Base-by-base conservation (phyloP, 805 yeast species). In the Grigorovia transvaalensis region DNA sequence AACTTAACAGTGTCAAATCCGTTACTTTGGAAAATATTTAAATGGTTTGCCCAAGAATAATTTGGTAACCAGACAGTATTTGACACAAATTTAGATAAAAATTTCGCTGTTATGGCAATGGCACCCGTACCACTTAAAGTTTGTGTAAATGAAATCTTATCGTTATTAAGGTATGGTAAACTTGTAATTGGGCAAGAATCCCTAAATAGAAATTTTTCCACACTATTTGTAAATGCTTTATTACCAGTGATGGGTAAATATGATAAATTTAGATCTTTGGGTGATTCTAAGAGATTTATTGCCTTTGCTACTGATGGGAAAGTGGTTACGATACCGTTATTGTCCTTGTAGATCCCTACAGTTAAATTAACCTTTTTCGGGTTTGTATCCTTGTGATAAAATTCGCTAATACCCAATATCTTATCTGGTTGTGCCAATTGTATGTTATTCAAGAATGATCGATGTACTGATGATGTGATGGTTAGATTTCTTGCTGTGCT, bases 71-170 rank as follows among this genome's bases (percentile, higher is more conserved):
- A 77, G 52, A 90, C 77, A 27, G 60, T 54, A 13, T 59, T 60
- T 27, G 68, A 58, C 56, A 78, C 69, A 54, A 71, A 69, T 9
- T 75, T 66, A 63, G 81, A 74, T 61, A 90, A 69, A 64, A 91
- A 86, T 63, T 84, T 91, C 23, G 86, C 91, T 48, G 89, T 81
- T 42, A 91, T 82, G 58, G 95, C 81, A 55, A 90, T 74, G 2
- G 97, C 91, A 50, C 99, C 99, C 27, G 99, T 91, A 51, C 99
- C 99, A 48, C 95, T 84, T 56, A 91, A 76, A 53, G 97, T 85
- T 71, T 91, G 99, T 17, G 89, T 76, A 52, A 91, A 81, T 53
- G 88, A 85, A 44, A 93, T 76, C 57, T 93, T 75, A 54, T 78
- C 77, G 47, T 80, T 81, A 13, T 71, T 70, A 46, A 85, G 68